Evolutionary conservation across 2,329 filamentous ascomycete species (phyloP).

Genomic region (Tolypocladium endophyticum): DNA sequence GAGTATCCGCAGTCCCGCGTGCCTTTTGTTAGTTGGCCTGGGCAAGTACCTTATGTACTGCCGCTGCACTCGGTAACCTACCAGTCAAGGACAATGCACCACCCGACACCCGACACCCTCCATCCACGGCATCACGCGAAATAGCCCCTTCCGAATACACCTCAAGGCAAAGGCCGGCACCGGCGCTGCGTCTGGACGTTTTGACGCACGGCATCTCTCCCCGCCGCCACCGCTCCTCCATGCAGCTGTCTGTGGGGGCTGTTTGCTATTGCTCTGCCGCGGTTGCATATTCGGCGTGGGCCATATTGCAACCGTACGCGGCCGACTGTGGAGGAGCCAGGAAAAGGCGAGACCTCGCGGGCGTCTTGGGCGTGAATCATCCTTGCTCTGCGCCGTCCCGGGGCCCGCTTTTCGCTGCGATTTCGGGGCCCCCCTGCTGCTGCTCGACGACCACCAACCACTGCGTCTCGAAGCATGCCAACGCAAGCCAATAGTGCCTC

Average conservation of each 20-base stretch:
- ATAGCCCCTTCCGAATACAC: not conserved
- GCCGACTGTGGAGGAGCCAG: not conserved
- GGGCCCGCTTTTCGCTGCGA: not conserved
- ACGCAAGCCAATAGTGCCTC: no score
- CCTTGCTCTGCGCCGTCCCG: not conserved
- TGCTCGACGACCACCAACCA: no score
- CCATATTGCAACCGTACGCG: not conserved
- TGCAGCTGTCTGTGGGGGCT: not conserved
- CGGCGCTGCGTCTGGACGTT: no score
- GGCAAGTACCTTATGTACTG: no score
- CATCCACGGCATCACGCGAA: not conserved
- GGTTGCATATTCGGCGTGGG: not conserved
- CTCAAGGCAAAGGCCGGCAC: not conserved
- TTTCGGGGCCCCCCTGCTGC: not conserved
- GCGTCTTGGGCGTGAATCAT: not conserved
- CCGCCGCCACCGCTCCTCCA: no score
- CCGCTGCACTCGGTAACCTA: no score
- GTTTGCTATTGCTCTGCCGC: not conserved
- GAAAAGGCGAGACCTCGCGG: not conserved
- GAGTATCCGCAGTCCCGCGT: no score
- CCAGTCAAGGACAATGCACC: no score
- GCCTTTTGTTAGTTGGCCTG: no score
- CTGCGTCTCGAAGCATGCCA: no score
- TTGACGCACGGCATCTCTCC: no score
- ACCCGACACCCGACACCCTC: not conserved